Percentiles rank a stretch among this genome's conserved stretches.
Conservation (phyloP, 2,329 filamentous ascomycete genomes). For the Ambrosiella xylebori region DNA sequence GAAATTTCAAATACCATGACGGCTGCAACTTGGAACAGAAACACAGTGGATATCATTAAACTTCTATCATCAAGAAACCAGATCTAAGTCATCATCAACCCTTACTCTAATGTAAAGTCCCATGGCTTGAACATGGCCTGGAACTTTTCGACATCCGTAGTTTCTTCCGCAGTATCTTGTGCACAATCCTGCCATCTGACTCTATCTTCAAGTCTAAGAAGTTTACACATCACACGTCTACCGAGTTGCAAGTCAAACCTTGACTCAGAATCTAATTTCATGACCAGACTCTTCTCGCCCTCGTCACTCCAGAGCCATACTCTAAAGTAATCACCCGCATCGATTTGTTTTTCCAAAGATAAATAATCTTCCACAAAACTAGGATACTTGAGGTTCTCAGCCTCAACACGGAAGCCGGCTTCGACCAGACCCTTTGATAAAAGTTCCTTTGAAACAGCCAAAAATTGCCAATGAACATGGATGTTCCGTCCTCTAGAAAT, state of each 20-base stretch:
- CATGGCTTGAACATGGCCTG: constrained; percentile 68
- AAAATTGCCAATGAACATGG: constrained; percentile 85
- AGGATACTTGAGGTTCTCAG: constrained; percentile 51
- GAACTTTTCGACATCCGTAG: constrained; percentile 58
- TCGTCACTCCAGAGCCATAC: constrained; percentile 57
- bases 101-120: constrained; percentile 50
- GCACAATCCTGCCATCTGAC: constrained; percentile 70
- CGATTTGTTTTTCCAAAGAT: constrained; percentile 31
- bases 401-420: constrained; percentile 74
- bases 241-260: constrained; percentile 87
- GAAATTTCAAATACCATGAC: not conserved
- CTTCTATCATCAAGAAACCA: not conserved
- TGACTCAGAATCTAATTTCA: constrained; percentile 53
- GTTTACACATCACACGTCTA: constrained; percentile 69
- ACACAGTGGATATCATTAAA: not conserved
- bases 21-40: not conserved
- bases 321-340: constrained; percentile 53
- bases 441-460: constrained; percentile 55
- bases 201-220: constrained; percentile 64
- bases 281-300: constrained; percentile 45
- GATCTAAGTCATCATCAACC: not conserved
- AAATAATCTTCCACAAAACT: constrained; percentile 32
- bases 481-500: constrained; percentile 68
- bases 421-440: constrained; percentile 62
- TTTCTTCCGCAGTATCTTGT: constrained; percentile 64